phyloP scores from a whole-genome alignment of 192 early-diverging fungal species.

The Coemansia sp. region DNA sequence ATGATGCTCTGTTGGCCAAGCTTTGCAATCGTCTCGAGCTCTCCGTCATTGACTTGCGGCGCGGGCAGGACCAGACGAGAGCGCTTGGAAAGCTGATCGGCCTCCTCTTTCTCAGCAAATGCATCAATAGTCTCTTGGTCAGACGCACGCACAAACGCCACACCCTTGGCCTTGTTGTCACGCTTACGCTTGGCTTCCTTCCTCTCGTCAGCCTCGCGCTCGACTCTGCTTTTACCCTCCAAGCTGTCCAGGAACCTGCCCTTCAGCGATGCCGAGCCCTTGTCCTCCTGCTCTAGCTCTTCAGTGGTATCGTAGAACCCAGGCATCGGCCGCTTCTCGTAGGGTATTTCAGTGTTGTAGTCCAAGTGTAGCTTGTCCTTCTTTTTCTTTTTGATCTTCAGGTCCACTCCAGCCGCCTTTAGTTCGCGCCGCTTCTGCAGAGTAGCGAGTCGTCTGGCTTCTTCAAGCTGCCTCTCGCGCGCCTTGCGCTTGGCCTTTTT shows the following conservation, averaged over 20 bases:
- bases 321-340: constrained; percentile 79
- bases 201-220: constrained; percentile 80
- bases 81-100: constrained; percentile 71
- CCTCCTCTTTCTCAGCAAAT: constrained; percentile 56
- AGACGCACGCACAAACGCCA: constrained; percentile 54
- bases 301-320: constrained; percentile 94
- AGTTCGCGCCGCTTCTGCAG: constrained; percentile 95
- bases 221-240: constrained; percentile 79
- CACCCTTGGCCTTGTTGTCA: constrained; percentile 57
- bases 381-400: constrained; percentile 66
- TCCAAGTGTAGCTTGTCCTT: constrained; percentile 70
- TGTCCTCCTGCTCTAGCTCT: constrained; percentile 64
- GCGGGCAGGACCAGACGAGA: constrained; percentile 78
- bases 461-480: constrained; percentile 94
- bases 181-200: constrained; percentile 72
- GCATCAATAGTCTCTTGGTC: constrained; percentile 38
- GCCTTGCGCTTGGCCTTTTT: constrained; percentile 99
- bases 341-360: constrained; percentile 96
- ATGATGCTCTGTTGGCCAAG: constrained; percentile 79
- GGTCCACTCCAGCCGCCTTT: constrained; percentile 96
- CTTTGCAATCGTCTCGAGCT: constrained; percentile 90
- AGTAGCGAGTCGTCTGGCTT: constrained; percentile 82
- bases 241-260: constrained; percentile 72
- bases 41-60: constrained; percentile 87
- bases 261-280: constrained; percentile 64